Base-by-base conservation (phyloP, 306 rosid species). In the Rosa multiflora region DNA sequence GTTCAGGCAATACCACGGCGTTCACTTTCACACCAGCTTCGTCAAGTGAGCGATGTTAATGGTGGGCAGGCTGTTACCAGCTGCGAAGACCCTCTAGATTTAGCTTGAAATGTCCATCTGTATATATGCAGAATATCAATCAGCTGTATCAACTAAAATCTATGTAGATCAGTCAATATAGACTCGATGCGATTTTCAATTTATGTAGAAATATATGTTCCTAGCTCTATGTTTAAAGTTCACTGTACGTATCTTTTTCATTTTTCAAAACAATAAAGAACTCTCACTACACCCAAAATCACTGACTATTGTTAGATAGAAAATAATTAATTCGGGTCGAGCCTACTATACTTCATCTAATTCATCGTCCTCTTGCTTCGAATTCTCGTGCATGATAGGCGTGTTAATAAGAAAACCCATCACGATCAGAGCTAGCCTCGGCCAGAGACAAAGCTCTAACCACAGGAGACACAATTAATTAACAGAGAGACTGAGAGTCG, bases 11-110 rank as follows among this genome's bases (percentile, higher is more conserved):
- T 56, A n/a, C 72, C 89, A 59, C 73, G 61, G 5, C 44, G 61
- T 67, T 77, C 93, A n/a, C 43, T 74, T 42, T 80, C 88, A 37
- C 26, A 78, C 79, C 86, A 87, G 70, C 44, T 81, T 7, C 61
- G 81, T 15, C 79, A 73, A 37, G 78, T 46, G 72, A 81, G 56
- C 44, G 81, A 83, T 43, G 46, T 43, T 11, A 84, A 81, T 14
- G 67, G 49, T 42, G 56, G 18, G 11, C 67, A 42, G 4, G 4
- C 2, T 10, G 40, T n/a, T 58, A 7, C 48, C 37, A 32, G 3
- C 35, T 71, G 62, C 79, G 49, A 23, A 35, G 70, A 6, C 68
- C 67, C 55, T 18, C 63, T 42, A 39, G 52, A 67, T 68, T 80
- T 56, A 17, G 87, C 75, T 55, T 86, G 81, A 47, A 48, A 14